phyloP scores from a whole-genome alignment of 768 basidiomycete genomes.

The Mycena olivaceomarginata region DNA sequence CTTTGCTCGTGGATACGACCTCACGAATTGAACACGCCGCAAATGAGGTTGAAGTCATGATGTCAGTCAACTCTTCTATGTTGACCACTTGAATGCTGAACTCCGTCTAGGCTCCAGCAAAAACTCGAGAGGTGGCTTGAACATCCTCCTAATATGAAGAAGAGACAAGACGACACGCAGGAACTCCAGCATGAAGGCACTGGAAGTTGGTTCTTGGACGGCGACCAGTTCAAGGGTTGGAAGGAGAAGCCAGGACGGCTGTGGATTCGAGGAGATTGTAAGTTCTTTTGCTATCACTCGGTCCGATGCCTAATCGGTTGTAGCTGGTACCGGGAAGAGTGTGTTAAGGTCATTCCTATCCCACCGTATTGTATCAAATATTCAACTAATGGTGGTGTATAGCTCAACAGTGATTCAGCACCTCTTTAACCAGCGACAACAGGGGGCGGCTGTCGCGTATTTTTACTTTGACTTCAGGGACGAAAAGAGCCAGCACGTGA shows the following conservation, averaged over 20 bases:
- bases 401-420: background rate
- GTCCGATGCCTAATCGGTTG: background rate
- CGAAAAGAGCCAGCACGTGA: background rate
- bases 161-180: background rate
- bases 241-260: background rate
- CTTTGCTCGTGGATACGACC: too few relatives aligned
- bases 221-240: background rate
- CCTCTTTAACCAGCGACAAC: background rate
- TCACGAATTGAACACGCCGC: too few relatives aligned
- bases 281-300: background rate
- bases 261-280: conserved; percentile 7
- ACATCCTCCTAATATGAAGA: background rate
- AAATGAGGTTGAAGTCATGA: too few relatives aligned
- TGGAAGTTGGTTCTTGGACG: conserved; percentile 4
- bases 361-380: background rate
- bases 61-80: too few relatives aligned
- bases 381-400: background rate
- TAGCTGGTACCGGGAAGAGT: conserved; percentile 8
- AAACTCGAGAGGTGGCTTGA: background rate
- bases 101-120: background rate
- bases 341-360: conserved; percentile 4
- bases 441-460: background rate
- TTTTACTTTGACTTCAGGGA: conserved; percentile 13
- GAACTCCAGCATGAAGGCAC: background rate
- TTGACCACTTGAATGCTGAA: background rate